A percentile compares a stretch with the other conserved stretches of the same genome.
These are phyloP conservation scores for Naganishia randhawae DNA, from an alignment of 768 basidiomycete genomes.

Conservation along the genomic window DNA sequence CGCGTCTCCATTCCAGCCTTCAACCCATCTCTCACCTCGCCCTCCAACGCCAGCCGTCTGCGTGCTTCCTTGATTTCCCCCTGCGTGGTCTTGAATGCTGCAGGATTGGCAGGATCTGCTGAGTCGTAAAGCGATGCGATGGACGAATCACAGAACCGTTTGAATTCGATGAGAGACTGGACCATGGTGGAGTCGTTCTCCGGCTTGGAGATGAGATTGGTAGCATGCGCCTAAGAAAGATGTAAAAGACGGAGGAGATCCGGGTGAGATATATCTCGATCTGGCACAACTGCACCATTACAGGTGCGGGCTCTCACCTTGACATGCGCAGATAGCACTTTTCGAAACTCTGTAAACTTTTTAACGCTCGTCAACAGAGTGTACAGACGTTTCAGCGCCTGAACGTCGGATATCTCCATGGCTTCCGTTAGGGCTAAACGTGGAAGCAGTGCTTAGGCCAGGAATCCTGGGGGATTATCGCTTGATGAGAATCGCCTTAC, in stretches of 20 bases:
- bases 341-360: constrained; percentile 34
- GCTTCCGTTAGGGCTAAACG: constrained; percentile 41
- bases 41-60: constrained; percentile 40
- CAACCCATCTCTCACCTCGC: constrained; percentile 42
- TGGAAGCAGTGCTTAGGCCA: neutral
- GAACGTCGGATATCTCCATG: constrained; percentile 37
- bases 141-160: constrained; percentile 41
- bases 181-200: constrained; percentile 48
- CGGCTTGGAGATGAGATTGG: constrained; percentile 44
- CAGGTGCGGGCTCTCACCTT: constrained; percentile 29
- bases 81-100: constrained; percentile 19
- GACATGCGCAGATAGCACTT: constrained; percentile 39
- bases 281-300: neutral
- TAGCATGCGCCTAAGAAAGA: constrained; percentile 5
- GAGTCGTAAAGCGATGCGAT: constrained; percentile 35
- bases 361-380: constrained; percentile 33
- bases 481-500: too few relatives aligned
- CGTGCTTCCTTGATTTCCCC: constrained; percentile 20
- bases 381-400: constrained; percentile 36
- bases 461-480: neutral
- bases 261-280: neutral
- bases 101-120: constrained; percentile 13
- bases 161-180: constrained; percentile 39
- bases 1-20: constrained; percentile 46
- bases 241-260: neutral